phyloP scores from a whole-genome alignment of 2,329 filamentous ascomycete species.

The Metarhizium sp. region DNA sequence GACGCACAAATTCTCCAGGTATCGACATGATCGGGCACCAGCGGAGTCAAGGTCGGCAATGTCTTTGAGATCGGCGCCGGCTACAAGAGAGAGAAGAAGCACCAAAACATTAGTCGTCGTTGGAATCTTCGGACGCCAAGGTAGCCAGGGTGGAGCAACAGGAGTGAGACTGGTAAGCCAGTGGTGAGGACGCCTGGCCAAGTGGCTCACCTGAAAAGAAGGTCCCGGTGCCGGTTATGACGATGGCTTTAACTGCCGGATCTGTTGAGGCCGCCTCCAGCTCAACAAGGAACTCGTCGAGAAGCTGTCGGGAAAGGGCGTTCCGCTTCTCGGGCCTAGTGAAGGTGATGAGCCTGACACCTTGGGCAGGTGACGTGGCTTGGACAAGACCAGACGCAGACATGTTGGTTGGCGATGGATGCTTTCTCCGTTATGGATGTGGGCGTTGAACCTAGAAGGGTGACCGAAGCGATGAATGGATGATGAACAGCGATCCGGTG shows the following conservation, averaged over 20 bases:
- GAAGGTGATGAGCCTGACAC: conserved; percentile 38
- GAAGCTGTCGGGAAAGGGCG: conserved; percentile 44
- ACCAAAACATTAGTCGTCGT: background rate
- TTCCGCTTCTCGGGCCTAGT: conserved; percentile 49
- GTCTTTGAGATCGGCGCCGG: conserved; percentile 26
- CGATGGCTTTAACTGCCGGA: conserved; percentile 21
- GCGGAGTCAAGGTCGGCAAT: conserved; percentile 24
- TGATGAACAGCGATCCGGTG: background rate
- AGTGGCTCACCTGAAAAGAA: conserved; percentile 14
- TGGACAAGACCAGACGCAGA: conserved; percentile 10
- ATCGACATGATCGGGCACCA: conserved; percentile 21
- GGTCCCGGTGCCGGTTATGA: conserved; percentile 25
- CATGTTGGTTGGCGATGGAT: conserved; percentile 6
- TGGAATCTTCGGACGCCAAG: background rate
- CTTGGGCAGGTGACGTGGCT: conserved; percentile 14
- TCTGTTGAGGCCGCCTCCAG: conserved; percentile 14
- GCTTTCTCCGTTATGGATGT: background rate
- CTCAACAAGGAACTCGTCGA: conserved; percentile 30
- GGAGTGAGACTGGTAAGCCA: background rate
- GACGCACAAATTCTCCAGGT: conserved; percentile 31
- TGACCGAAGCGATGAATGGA: background rate
- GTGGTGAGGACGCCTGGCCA: background rate
- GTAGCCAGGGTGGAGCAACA: conserved; percentile 1
- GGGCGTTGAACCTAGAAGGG: background rate
- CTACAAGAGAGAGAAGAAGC: conserved; percentile 11